These are phyloP conservation scores for Clarireedia hainanense DNA, from an alignment of 2,329 filamentous ascomycete species.

Conservation along the genomic window DNA sequence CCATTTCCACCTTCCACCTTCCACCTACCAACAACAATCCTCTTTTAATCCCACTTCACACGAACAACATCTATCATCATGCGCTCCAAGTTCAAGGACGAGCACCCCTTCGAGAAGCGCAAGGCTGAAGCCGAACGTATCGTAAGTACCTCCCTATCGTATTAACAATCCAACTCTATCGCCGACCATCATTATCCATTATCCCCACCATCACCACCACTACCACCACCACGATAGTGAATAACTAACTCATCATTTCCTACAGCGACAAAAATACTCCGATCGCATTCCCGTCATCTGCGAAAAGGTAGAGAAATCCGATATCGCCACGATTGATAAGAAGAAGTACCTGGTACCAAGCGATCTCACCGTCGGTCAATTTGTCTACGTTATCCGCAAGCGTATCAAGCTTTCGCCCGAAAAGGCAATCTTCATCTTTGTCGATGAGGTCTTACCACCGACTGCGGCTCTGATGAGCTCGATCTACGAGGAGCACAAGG, in stretches of 20 bases:
- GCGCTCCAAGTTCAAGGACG: conserved; percentile 99
- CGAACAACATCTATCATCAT: conserved; percentile 50
- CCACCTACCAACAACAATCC: background rate
- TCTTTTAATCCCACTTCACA: background rate
- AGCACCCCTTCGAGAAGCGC: conserved; percentile 99
- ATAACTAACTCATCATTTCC: background rate
- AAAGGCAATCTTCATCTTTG: conserved; percentile 99
- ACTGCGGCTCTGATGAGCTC: conserved; percentile 98
- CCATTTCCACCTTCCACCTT: background rate
- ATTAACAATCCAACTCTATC: background rate
- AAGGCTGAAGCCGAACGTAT: conserved; percentile 96
- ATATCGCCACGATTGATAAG: conserved; percentile 99
- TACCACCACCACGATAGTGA: background rate
- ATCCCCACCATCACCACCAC: background rate
- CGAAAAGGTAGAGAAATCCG: conserved; percentile 98
- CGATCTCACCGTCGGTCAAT: conserved; percentile 97
- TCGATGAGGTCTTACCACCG: conserved; percentile 93
- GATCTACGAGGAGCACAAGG: conserved; percentile 99
- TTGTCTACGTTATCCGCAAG: conserved; percentile 99
- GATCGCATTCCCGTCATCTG: conserved; percentile 99
- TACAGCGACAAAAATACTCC: conserved; percentile 82
- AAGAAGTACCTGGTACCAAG: conserved; percentile 99
- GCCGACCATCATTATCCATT: conserved; percentile 3
- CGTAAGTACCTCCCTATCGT: conserved; percentile 19
- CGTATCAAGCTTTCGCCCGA: conserved; percentile 98